Evolutionary conservation across 1,284 basidiomycete species (phyloP), one percentile per base, ranked within the genome.

Genomic region (Microbotryum silenes-acaulis): DNA sequence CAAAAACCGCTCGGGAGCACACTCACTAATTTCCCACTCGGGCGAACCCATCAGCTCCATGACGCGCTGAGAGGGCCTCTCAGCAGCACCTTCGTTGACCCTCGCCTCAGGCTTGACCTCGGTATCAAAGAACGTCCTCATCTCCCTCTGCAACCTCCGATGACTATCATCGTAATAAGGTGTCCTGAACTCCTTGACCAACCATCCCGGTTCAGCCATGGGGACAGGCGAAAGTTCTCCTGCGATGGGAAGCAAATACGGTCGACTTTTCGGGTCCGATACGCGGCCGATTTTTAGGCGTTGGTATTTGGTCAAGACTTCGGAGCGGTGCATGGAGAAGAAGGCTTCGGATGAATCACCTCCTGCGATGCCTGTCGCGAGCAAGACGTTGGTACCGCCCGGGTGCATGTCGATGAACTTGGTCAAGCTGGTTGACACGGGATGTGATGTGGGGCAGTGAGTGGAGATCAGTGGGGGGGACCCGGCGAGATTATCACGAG

Each of bases 401-500:
- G 91, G 90, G 73, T 93, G 90, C 66, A 92, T 78, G 54, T 78
- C 80, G 57, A 80, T 81, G 74, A 93, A 92, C 67, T 83, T 85
- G 57, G 85, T 83, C 29, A 91, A 78, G 5, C 18, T 27, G 18
- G 31, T 14, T 21, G 25, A 10, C 10, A 31, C 45, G 12, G 4
- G 4, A 7, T 18, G 12, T 20, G 20, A 2, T 53, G 61, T 63
- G 23, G 12, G 21, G 16, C 12, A 20, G 23, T 31, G n/a, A 6
- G 45, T 23, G 7, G 29, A 16, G 21, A 42, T 7, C 3, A 46
- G 51, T 21, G 42, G 44, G 25, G n/a, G 51, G 14, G 44, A 42
- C 20, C 16, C 47, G 25, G 42, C 9, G 10, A 3, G 6, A 10
- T 27, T 3, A 53, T 42, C 52, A 62, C 58, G 7, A 21, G 5